phyloP scores from a whole-genome alignment of 2,329 filamentous ascomycete genomes.

The Dichotomopilus funicola region DNA sequence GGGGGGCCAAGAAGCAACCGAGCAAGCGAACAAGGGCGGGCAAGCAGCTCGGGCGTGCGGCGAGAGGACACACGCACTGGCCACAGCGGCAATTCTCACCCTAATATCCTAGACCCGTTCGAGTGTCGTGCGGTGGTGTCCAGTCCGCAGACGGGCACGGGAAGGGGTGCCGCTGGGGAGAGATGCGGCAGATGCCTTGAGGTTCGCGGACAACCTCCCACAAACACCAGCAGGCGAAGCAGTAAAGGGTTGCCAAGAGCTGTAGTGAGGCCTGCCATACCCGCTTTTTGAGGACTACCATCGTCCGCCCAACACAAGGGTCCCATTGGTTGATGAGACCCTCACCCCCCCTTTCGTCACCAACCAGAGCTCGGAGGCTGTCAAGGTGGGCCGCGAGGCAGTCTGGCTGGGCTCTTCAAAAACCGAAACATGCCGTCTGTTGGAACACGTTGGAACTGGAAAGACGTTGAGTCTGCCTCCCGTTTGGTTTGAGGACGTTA shows the following conservation, averaged over 20 bases:
- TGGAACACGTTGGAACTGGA: slow-evolving; percentile 2
- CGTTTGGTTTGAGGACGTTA: neutral
- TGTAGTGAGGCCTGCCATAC: slow-evolving; percentile 4
- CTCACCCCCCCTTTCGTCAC: neutral
- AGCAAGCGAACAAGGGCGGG: too few species aligned
- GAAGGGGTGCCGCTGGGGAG: too few species aligned
- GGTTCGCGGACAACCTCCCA: neutral
- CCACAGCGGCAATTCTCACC: neutral
- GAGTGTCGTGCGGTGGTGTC: neutral
- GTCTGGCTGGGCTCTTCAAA: neutral
- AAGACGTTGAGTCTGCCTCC: neutral
- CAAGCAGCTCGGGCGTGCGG: neutral
- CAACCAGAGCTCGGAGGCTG: neutral
- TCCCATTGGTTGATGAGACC: neutral
- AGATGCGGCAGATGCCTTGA: too few species aligned
- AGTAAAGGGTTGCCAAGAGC: neutral
- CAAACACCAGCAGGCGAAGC: neutral
- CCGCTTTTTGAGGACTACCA: slow-evolving; percentile 1
- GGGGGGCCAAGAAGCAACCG: too few species aligned
- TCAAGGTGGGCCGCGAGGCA: neutral
- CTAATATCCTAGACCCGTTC: neutral
- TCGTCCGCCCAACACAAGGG: neutral
- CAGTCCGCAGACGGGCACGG: neutral
- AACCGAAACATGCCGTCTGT: neutral
- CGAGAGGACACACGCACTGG: neutral